Base-by-base conservation (phyloP, 768 basidiomycete genomes). In the Leccinum subtestaceum region DNA sequence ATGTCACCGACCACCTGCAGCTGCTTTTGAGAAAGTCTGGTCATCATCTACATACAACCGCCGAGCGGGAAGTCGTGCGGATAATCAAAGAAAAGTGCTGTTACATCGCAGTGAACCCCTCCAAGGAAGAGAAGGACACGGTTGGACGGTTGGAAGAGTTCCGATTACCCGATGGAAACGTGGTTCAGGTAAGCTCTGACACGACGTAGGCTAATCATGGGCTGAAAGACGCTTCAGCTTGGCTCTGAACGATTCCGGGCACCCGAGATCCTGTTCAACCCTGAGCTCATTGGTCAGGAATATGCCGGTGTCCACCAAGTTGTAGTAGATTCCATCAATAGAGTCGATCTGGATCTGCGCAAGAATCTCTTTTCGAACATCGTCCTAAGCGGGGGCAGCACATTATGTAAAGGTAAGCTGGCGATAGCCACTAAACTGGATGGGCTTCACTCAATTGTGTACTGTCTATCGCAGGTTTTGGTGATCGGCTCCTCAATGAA, bases 41-140 rank as follows among this genome's bases (percentile, higher is more conserved):
- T 0, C 90, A 98, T 71, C 88, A 98, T 74, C 78, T 99, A 58
- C 93, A 97, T 68, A 99, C 97, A 0, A 95, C 95, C 23, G 96
- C 97, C 23, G 97, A 99, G 76, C 88, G 90, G 55, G 97, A 99
- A 75, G 90, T 98, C 12, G 95, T 99, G 15, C 83, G 97, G 62
- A 92, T 91, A 53, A 97, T 98, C 75, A 99, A 99, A 75, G 97
- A 99, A 78, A 98, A 98, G 72, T 91, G 89, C 59, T 99, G 96
- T 71, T 98, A 99, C 76, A 80, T 98, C 56, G 94, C 97, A 7
- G 71, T 93, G 32, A 95, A 95, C 67, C 94, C 95, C 3, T 79
- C 84, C 2, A 98, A 98, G 74, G 97, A 98, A 73, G 95, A 98
- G 76, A 98, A 98, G 72, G 95, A 98, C 52, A 77, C 84, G 1